phyloP scores from a whole-genome alignment of 176 grass and related monocot genomes.

The Pontederia crassipes region DNA sequence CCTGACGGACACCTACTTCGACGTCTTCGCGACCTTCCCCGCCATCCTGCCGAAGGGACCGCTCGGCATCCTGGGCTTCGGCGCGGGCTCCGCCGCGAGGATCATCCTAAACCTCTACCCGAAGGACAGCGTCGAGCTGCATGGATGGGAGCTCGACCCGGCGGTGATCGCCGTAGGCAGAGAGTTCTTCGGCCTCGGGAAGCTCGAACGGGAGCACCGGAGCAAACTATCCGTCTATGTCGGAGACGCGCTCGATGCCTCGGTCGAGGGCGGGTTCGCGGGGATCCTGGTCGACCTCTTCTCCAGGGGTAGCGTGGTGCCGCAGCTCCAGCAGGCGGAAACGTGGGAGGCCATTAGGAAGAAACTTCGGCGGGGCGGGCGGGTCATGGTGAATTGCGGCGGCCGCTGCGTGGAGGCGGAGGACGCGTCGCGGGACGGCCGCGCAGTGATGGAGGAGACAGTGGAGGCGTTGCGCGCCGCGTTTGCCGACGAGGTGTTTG shows the following conservation, averaged over 20 bases:
- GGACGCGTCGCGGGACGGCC: slow-evolving; percentile 40
- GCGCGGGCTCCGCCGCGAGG: slow-evolving; percentile 61
- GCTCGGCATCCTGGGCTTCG: slow-evolving; percentile 60
- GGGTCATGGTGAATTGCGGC: slow-evolving; percentile 77
- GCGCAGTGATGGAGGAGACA: slow-evolving; percentile 51
- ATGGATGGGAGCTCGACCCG: slow-evolving; percentile 70
- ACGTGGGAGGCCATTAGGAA: slow-evolving; percentile 36
- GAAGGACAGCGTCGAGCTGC: slow-evolving; percentile 15
- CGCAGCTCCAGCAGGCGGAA: slow-evolving; percentile 47
- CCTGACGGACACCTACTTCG: slow-evolving; percentile 58
- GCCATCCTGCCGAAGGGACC: slow-evolving; percentile 53
- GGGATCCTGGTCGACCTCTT: slow-evolving; percentile 72
- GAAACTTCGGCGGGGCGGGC: slow-evolving; percentile 30
- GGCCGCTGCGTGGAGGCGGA: slow-evolving; percentile 70
- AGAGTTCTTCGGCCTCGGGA: slow-evolving; percentile 56
- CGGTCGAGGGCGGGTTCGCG: slow-evolving; percentile 34
- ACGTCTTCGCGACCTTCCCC: slow-evolving; percentile 57
- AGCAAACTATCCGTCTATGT: slow-evolving; percentile 34
- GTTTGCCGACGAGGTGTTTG: slow-evolving; percentile 45
- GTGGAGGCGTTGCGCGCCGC: slow-evolving; percentile 33
- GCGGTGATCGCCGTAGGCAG: slow-evolving; percentile 52
- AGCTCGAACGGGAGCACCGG: slow-evolving; percentile 44
- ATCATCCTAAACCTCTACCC: slow-evolving; percentile 55
- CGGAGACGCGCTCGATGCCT: slow-evolving; percentile 44
- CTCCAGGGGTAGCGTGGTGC: slow-evolving; percentile 57